These are phyloP conservation scores for Cystobasidiopsis lactophilus DNA, from an alignment of 768 basidiomycete species.

Conservation along the genomic window DNA sequence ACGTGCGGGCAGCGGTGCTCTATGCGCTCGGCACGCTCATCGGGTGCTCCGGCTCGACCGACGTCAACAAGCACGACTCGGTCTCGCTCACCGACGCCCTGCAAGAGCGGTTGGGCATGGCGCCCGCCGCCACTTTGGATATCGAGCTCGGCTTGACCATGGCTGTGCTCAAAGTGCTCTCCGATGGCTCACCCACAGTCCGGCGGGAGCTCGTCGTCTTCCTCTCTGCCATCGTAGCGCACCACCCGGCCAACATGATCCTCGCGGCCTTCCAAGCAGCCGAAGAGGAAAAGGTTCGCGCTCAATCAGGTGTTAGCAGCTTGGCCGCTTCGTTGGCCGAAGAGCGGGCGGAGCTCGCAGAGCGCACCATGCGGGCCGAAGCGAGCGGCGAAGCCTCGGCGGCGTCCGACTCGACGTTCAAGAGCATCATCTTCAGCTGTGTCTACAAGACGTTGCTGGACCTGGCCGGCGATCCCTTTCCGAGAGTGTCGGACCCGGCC, in stretches of 20 bases:
- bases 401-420: slow-evolving; percentile 16
- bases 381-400: slow-evolving; percentile 18
- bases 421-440: slow-evolving; percentile 59
- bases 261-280: slow-evolving; percentile 91
- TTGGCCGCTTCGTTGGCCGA: slow-evolving; percentile 1
- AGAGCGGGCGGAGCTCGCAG: slow-evolving; percentile 3
- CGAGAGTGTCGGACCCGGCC: slow-evolving; percentile 74
- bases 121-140: slow-evolving; percentile 12
- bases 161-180: slow-evolving; percentile 55
- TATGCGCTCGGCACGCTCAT: slow-evolving; percentile 84
- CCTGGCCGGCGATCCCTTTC: slow-evolving; percentile 75
- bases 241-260: slow-evolving; percentile 90
- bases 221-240: slow-evolving; percentile 77
- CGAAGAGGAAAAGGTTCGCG: slow-evolving; percentile 44
- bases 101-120: slow-evolving; percentile 8
- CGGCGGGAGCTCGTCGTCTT: slow-evolving; percentile 79
- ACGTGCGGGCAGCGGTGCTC: slow-evolving; percentile 74
- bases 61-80: slow-evolving; percentile 19
- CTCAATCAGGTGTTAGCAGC: background rate
- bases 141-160: slow-evolving; percentile 72
- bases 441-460: slow-evolving; percentile 51
- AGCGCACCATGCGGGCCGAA: slow-evolving; percentile 5
- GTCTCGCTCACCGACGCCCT: background rate
- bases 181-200: slow-evolving; percentile 90
- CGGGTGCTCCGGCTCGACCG: slow-evolving; percentile 64